Percentiles rank a stretch among this genome's conserved stretches.
Conservation (phyloP, 2,329 filamentous ascomycete genomes). For the Sphaerulina populicola region DNA sequence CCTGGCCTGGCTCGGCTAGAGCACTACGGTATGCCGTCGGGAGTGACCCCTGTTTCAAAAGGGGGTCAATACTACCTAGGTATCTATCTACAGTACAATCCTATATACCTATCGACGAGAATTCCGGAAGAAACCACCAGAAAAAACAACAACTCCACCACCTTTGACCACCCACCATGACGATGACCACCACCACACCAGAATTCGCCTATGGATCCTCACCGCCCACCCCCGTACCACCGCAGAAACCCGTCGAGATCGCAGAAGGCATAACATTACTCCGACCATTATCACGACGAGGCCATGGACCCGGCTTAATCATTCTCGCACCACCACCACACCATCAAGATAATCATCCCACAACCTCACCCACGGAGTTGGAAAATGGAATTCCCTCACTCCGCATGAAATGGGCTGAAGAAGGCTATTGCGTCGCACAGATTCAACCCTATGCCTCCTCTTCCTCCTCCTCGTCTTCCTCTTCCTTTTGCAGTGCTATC, state of each 20-base stretch:
- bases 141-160: too few relatives aligned
- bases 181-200: too few relatives aligned
- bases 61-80: too few relatives aligned
- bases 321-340: constrained; percentile 10
- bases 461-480: background rate
- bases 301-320: constrained; percentile 21
- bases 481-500: constrained; percentile 11
- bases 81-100: too few relatives aligned
- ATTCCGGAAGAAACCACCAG: too few relatives aligned
- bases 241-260: constrained; percentile 17
- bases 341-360: constrained; percentile 7
- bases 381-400: constrained; percentile 22
- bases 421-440: constrained; percentile 57
- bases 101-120: too few relatives aligned
- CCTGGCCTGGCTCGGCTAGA: too few relatives aligned
- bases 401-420: constrained; percentile 59
- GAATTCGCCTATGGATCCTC: constrained; percentile 20
- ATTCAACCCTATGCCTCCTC: constrained; percentile 33
- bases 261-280: constrained; percentile 19
- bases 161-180: too few relatives aligned
- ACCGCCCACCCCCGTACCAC: constrained; percentile 17
- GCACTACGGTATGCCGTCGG: background rate
- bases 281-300: constrained; percentile 18
- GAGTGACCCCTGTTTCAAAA: too few relatives aligned
- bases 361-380: constrained; percentile 14